Evolutionary conservation across 306 rosid genomes (phyloP).

Genomic region (Citrullus mucosospermus): DNA sequence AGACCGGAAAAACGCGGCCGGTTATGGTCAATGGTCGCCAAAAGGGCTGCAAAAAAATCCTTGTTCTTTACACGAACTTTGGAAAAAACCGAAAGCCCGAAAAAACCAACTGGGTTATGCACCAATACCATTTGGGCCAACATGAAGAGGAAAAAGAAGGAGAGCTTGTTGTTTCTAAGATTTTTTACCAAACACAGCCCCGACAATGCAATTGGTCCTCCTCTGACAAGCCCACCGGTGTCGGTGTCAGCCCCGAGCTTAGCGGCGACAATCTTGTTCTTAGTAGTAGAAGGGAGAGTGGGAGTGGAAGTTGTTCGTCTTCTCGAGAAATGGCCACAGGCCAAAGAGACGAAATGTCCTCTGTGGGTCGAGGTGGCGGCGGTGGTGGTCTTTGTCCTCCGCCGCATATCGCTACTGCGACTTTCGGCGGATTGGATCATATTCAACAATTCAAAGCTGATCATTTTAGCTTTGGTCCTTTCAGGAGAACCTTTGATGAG

Average conservation of each 20-base stretch:
- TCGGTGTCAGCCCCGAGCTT: neutral
- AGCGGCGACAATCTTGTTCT: neutral
- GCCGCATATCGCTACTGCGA: conserved; percentile 22
- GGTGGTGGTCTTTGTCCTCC: conserved; percentile 10
- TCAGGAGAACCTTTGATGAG: conserved; percentile 63
- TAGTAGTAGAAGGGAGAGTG: conserved; percentile 30
- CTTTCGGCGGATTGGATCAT: conserved; percentile 35
- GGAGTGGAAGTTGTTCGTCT: conserved; percentile 71
- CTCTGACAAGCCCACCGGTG: neutral
- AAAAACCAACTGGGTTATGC: conserved; percentile 99
- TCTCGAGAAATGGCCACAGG: conserved; percentile 26
- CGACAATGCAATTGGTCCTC: conserved; percentile 87
- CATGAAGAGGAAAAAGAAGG: conserved; percentile 93
- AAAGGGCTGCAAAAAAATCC: conserved; percentile 91
- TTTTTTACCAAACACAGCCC: conserved; percentile 91
- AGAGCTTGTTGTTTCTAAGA: conserved; percentile 87
- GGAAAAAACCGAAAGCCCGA: conserved; percentile 91
- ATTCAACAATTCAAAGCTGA: conserved; percentile 58
- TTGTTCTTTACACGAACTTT: conserved; percentile 81
- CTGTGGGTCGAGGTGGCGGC: conserved; percentile 5
- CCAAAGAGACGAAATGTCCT: conserved; percentile 41
- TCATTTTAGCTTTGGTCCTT: conserved; percentile 53
- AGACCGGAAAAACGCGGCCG: conserved; percentile 89
- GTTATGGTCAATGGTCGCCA: conserved; percentile 80
- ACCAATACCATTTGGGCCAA: conserved; percentile 82